Conservation (phyloP, 306 rosid species). For the Amphicarpaea edgeworthii region DNA sequence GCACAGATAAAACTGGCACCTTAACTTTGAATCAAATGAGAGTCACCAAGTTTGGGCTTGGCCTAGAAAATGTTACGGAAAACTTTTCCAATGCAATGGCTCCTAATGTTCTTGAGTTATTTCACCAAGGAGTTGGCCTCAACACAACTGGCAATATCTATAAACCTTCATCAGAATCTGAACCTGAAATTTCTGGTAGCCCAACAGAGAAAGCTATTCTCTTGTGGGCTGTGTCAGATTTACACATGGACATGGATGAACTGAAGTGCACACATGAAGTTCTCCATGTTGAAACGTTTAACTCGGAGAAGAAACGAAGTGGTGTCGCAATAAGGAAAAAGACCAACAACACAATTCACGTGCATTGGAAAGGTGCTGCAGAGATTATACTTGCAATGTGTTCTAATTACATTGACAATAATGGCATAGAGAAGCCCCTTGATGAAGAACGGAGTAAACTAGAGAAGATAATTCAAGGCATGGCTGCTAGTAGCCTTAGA, state of each 20-base stretch:
- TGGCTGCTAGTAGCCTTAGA: slow-evolving; percentile 90
- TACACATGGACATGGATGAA: slow-evolving; percentile 74
- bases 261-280: slow-evolving; percentile 57
- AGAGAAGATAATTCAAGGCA: slow-evolving; percentile 72
- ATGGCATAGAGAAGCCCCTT: slow-evolving; percentile 57
- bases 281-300: slow-evolving; percentile 83
- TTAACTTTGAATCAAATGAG: slow-evolving; percentile 81
- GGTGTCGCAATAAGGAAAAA: slow-evolving; percentile 68
- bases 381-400: slow-evolving; percentile 87
- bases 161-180: slow-evolving; percentile 51
- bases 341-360: slow-evolving; percentile 55
- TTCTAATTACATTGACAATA: slow-evolving; percentile 58
- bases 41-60: slow-evolving; percentile 77
- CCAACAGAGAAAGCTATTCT: slow-evolving; percentile 91
- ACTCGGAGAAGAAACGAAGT: slow-evolving; percentile 86
- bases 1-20: slow-evolving; percentile 91
- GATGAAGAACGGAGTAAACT: slow-evolving; percentile 56
- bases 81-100: slow-evolving; percentile 48
- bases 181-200: slow-evolving; percentile 83
- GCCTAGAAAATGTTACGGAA: slow-evolving; percentile 58
- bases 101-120: slow-evolving; percentile 56
- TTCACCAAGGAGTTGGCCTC: slow-evolving; percentile 76
- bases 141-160: slow-evolving; percentile 79
- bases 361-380: slow-evolving; percentile 96
- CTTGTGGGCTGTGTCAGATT: slow-evolving; percentile 69